Evolutionary conservation across 2,329 filamentous ascomycete genomes (phyloP).

Genomic region (Fusarium multiceps): DNA sequence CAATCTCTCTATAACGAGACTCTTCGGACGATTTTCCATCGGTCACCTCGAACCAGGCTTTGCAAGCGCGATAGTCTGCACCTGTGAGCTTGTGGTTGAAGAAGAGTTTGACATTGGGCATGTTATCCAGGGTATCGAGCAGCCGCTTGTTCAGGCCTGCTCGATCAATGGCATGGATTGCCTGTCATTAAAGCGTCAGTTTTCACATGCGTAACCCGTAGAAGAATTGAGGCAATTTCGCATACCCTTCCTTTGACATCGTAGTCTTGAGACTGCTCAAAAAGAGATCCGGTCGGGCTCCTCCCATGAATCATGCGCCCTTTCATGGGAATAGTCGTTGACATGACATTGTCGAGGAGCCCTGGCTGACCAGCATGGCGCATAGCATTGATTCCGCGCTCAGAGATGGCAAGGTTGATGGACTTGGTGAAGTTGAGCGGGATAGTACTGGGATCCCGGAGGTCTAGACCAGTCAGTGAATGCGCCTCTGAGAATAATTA

Average conservation of each 20-base stretch:
- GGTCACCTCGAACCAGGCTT: conserved; percentile 85
- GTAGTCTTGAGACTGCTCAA: conserved; percentile 88
- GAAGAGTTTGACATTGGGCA: conserved; percentile 90
- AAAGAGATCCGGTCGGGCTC: conserved; percentile 71
- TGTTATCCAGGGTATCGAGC: conserved; percentile 82
- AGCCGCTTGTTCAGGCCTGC: conserved; percentile 84
- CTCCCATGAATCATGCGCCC: conserved; percentile 95
- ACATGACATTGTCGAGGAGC: conserved; percentile 79
- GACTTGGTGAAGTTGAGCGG: conserved; percentile 97
- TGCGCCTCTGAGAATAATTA: conserved; percentile 1
- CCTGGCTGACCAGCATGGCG: conserved; percentile 72
- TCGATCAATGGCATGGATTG: conserved; percentile 87
- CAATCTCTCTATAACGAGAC: conserved; percentile 74
- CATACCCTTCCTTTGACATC: conserved; percentile 86
- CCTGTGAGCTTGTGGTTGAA: conserved; percentile 95
- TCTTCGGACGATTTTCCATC: conserved; percentile 50
- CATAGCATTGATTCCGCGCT: conserved; percentile 92
- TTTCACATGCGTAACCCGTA: neutral
- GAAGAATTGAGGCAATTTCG: conserved; percentile 34
- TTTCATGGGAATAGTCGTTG: conserved; percentile 88
- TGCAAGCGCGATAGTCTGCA: conserved; percentile 81
- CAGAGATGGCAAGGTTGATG: conserved; percentile 96
- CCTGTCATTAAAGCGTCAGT: conserved; percentile 59
- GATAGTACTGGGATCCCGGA: conserved; percentile 82
- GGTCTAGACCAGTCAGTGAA: conserved; percentile 67